phyloP scores from a whole-genome alignment of 805 yeast species.

The Suhomyces sp. region DNA sequence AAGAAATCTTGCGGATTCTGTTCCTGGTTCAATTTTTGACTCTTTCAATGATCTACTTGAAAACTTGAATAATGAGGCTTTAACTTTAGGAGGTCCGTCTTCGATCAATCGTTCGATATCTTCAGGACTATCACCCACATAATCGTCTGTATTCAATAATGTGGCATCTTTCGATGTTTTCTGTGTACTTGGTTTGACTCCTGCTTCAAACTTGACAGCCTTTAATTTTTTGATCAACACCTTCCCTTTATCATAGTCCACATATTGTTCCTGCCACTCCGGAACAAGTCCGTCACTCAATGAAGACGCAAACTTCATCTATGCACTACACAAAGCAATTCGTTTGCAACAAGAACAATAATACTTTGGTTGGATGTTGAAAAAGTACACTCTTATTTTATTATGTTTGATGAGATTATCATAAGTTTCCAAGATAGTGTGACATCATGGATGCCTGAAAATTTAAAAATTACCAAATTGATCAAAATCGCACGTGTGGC shows the following conservation, averaged over 20 bases:
- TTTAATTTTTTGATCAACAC: conserved; percentile 45
- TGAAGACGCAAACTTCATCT: conserved; percentile 70
- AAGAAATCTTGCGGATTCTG: conserved; percentile 49
- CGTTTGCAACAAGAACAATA: too few relatives aligned
- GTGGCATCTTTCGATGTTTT: conserved; percentile 19
- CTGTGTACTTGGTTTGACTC: conserved; percentile 10
- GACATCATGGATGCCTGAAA: too few relatives aligned
- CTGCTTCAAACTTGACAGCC: conserved; percentile 6
- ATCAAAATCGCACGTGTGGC: too few relatives aligned
- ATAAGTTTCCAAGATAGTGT: too few relatives aligned
- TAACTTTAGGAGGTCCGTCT: not conserved
- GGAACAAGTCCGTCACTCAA: conserved; percentile 71
- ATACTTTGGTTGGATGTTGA: too few relatives aligned
- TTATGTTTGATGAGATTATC: too few relatives aligned
- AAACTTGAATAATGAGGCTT: conserved; percentile 22
- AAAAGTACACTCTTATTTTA: too few relatives aligned
- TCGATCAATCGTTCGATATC: not conserved
- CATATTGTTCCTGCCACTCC: conserved; percentile 82
- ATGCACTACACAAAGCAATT: too few relatives aligned
- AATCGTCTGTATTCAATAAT: conserved; percentile 4
- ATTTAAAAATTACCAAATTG: too few relatives aligned
- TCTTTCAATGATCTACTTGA: conserved; percentile 19
- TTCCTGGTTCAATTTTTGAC: conserved; percentile 23
- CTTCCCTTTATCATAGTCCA: conserved; percentile 67
- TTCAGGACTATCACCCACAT: not conserved